Evolutionary conservation across 1,284 basidiomycete species (phyloP).

Genomic region (Phaffia rhodozyma): DNA sequence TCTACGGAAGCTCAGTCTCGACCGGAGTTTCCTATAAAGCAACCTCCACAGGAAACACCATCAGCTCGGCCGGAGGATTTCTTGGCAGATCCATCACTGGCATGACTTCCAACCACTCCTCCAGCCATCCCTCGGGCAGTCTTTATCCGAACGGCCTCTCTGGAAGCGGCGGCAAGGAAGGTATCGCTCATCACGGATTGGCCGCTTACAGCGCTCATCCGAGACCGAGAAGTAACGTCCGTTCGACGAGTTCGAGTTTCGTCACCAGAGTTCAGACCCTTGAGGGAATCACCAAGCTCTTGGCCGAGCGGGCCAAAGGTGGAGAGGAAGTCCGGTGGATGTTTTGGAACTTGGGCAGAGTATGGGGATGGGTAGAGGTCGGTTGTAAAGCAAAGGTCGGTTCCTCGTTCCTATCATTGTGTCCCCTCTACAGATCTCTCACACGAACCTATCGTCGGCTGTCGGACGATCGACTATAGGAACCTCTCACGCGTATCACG

Average conservation of each 20-base stretch:
- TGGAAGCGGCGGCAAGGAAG: slow-evolving; percentile 47
- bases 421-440: slow-evolving; percentile 19
- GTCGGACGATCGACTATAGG: slow-evolving; percentile 39
- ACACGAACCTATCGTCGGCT: not conserved
- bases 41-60: too few relatives aligned
- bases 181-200: slow-evolving; percentile 30
- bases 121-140: slow-evolving; percentile 23
- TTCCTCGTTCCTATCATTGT: slow-evolving; percentile 21
- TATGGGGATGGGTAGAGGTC: slow-evolving; percentile 67
- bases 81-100: not conserved
- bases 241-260: slow-evolving; percentile 77
- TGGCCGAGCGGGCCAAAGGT: slow-evolving; percentile 53
- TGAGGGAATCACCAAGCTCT: slow-evolving; percentile 59
- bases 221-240: slow-evolving; percentile 74
- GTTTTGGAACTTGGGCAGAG: slow-evolving; percentile 71
- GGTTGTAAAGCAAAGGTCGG: slow-evolving; percentile 63
- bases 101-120: not conserved
- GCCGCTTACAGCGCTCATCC: slow-evolving; percentile 26
- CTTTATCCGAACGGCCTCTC: slow-evolving; percentile 39
- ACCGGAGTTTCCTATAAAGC: not conserved
- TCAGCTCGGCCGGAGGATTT: too few relatives aligned
- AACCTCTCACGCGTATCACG: slow-evolving; percentile 69
- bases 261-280: slow-evolving; percentile 68
- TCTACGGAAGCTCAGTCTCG: not conserved
- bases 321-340: slow-evolving; percentile 64